Base-by-base conservation (phyloP, 768 basidiomycete genomes). In the Neoboletus magnificus region DNA sequence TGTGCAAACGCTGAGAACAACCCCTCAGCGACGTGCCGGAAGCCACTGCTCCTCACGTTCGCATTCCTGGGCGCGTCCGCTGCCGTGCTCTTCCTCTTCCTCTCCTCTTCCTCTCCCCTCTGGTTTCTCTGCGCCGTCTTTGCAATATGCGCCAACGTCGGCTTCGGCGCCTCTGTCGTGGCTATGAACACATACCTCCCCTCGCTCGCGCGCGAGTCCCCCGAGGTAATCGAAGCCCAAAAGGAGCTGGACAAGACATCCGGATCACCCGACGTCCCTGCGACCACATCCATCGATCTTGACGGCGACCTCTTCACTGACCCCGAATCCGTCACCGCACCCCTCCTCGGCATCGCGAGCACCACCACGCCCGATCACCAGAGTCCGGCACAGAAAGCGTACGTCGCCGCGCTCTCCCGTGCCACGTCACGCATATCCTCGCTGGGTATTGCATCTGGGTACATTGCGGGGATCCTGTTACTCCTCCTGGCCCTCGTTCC, bases 141-240 rank as follows among this genome's bases (percentile, higher is more conserved):
- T 4, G 87, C 89, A 0, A 80, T 91, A 43, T 72, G 80, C 7
- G 89, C 93, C 10, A 96, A 95, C 65, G 86, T 93, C 13, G 83
- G 85, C 3, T 97, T 97, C 60, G 91, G 93, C 2, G 88, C 87
- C 0, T 89, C 87, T 4, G 77, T 87, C 11, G 95, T 98, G 4
- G 93, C 93, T 20, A 83, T 92, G 79, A 98, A 98, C 66, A 82
- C 92, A 0, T 96, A 96, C 69, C 81, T 96, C 5, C 92, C 91
- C 0, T 74, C 74, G 1, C 79, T 93, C 9, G 89, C 90, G 3
- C 80, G 79, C 56, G 82, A 83, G 40, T 79, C 85, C 1, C 81
- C 82, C 4, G 84, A 86, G 59, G 85, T 88, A 10, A 62, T 76
- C 18, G 60, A 68, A 16, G 69, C 80, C 2, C 68, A 73, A 29